Evolutionary conservation across 148 eudicot genomes (phyloP), one percentile per base, ranked within the genome.

Genomic region (Selenicereus undatus): DNA sequence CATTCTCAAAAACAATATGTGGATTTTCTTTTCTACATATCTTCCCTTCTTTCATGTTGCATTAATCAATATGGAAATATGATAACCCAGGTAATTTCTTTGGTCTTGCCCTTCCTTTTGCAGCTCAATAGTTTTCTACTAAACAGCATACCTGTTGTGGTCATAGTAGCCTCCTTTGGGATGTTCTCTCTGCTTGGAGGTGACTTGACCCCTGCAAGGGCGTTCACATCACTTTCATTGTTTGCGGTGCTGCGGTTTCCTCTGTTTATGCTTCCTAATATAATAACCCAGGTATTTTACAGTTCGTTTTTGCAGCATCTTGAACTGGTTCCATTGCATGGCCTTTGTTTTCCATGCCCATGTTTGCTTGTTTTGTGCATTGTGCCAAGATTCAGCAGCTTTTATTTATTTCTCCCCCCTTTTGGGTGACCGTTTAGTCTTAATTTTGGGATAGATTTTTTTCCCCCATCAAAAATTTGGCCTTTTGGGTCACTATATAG

Each of bases 201-300:
- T 78, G 93, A 92, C 78, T 81, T 95, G 85, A 95, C 99, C 79
- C 99, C 99, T 76, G 97, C 99, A 73, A 90, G 93, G 86, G 99
- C 99, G 82, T 96, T 96, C 66, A 93, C 99, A 30, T 96, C 99
- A 74, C 91, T 96, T 75, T 96, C 99, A 36, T 82, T 96, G 85
- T 96, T 93, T 78, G 93, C 95, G 11, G 99, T 96, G 52, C 85
- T 96, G 71, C 92, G 93, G 22, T 93, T 91, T 84, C 99, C 99
- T 74, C 89, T 96, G 29, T 91, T 92, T 83, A 92, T 93, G 99
- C 99, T 96, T 81, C 99, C 99, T 20, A 92, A 91, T 85, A 89
- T 91, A 72, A 96, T 96, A 75, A 92, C 98, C 76, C 99, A 92
- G 98, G 99, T 93, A 79, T 26, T 43, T n/a, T 14, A n/a, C 56